A percentile compares a stretch with the other conserved stretches of the same genome.
Evolutionary conservation across 768 basidiomycete genomes (phyloP).

Genomic region (Tylopilus rubrobrunneus): DNA sequence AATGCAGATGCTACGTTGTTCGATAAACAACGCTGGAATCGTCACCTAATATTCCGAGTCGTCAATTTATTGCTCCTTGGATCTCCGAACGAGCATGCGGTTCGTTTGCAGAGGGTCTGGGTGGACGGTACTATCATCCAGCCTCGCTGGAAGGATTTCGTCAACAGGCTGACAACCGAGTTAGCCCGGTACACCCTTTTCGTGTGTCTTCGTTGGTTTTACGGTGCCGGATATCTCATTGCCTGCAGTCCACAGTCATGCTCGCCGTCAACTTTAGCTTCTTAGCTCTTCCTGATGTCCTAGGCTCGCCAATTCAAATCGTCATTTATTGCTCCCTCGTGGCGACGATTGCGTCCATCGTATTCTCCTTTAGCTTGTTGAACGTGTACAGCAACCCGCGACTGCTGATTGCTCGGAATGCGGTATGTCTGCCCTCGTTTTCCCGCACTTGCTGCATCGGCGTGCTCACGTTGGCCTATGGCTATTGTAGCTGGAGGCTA

Average conservation of each 20-base stretch:
- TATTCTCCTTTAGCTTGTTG: slow-evolving; percentile 10
- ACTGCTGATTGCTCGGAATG: neutral
- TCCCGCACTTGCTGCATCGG: neutral
- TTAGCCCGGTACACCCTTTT: slow-evolving; percentile 10
- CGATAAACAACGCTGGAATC: slow-evolving; percentile 6
- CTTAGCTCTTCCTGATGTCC: slow-evolving; percentile 11
- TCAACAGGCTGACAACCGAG: slow-evolving; percentile 5
- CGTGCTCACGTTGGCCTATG: too few species aligned
- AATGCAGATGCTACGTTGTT: slow-evolving; percentile 9
- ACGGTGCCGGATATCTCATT: neutral
- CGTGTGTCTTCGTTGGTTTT: neutral
- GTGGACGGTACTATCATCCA: slow-evolving; percentile 7
- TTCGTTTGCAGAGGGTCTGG: slow-evolving; percentile 12
- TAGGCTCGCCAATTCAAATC: neutral
- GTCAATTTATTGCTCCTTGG: slow-evolving; percentile 1
- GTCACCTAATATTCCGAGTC: neutral
- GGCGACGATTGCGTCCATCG: slow-evolving; percentile 8
- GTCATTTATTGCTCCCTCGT: slow-evolving; percentile 7
- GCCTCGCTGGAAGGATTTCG: slow-evolving; percentile 11
- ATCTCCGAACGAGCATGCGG: slow-evolving; percentile 5
- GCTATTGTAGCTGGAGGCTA: neutral
- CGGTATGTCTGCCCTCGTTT: neutral
- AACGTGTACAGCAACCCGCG: slow-evolving; percentile 13
- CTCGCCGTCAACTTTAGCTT: slow-evolving; percentile 16
- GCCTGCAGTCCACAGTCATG: slow-evolving; percentile 15